phyloP scores from a whole-genome alignment of 352 stramenopile species.

The Phytophthora syringae region DNA sequence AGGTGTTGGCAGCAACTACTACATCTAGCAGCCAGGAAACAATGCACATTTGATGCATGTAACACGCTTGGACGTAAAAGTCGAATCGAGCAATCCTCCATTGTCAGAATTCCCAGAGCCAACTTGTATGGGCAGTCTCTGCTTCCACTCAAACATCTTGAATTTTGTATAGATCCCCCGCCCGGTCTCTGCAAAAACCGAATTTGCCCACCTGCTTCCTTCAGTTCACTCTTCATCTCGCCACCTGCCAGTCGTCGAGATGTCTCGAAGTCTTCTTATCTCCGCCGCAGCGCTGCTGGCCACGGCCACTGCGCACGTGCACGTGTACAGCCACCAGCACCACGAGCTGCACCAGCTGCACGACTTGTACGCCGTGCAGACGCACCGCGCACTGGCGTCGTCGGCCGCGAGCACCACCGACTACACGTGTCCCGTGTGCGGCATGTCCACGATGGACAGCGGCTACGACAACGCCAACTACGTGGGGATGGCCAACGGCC shows the following conservation, averaged over 20 bases:
- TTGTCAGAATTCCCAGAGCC: neutral
- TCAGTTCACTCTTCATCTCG: conserved; percentile 27
- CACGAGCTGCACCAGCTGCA: conserved; percentile 48
- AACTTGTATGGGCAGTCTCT: neutral
- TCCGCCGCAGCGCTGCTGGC: conserved; percentile 18
- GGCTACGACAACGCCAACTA: conserved; percentile 75
- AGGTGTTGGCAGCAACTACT: too few relatives aligned
- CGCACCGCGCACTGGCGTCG: conserved; percentile 34
- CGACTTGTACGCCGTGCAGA: conserved; percentile 33
- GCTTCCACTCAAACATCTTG: neutral
- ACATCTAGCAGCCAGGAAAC: too few relatives aligned
- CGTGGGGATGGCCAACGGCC: conserved; percentile 58
- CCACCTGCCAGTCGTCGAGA: conserved; percentile 8
- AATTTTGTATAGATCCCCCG: conserved; percentile 10
- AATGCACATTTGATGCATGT: neutral
- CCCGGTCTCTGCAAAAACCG: conserved; percentile 18
- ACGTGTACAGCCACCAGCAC: conserved; percentile 35
- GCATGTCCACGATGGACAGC: conserved; percentile 62
- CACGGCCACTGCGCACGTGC: conserved; percentile 27
- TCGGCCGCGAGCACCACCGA: conserved; percentile 45
- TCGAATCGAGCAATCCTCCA: neutral
- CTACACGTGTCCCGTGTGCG: conserved; percentile 76
- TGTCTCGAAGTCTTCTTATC: conserved; percentile 20
- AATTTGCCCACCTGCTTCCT: neutral
- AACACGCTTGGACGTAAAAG: neutral